Conservation (phyloP, 2,329 filamentous ascomycete species). For the Hysterium pulicare region DNA sequence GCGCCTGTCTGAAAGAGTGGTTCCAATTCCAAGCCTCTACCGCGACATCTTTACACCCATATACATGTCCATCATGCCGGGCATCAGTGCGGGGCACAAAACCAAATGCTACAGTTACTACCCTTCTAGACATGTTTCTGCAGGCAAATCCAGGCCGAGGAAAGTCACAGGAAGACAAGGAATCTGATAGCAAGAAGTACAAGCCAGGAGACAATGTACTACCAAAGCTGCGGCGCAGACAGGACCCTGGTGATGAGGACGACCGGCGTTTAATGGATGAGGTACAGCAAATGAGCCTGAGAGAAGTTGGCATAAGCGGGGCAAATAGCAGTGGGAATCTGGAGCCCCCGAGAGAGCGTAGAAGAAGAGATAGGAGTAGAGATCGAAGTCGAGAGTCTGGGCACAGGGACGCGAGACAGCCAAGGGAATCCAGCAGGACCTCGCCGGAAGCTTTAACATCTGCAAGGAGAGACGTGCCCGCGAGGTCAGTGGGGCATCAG, state of each 20-base stretch:
- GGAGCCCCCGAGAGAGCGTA: conserved; percentile 27
- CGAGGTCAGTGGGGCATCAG: conserved; percentile 77
- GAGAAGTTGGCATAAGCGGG: conserved; percentile 57
- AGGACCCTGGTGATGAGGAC: conserved; percentile 58
- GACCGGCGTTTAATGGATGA: conserved; percentile 69
- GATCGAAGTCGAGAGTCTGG: conserved; percentile 35
- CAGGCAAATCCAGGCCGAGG: conserved; percentile 73
- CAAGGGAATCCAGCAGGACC: conserved; percentile 28
- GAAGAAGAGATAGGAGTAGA: conserved; percentile 35
- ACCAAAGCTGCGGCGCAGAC: conserved; percentile 53
- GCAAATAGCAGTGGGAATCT: conserved; percentile 42
- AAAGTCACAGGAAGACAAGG: conserved; percentile 68
- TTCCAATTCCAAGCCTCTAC: conserved; percentile 73
- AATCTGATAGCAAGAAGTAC: conserved; percentile 72
- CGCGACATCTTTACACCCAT: conserved; percentile 55
- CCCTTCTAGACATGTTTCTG: conserved; percentile 84
- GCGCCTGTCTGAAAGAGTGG: conserved; percentile 93
- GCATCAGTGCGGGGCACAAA: conserved; percentile 80
- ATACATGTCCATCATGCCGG: conserved; percentile 91
- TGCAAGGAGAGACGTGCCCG: conserved; percentile 22
- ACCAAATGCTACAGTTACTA: conserved; percentile 87
- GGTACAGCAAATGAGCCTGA: conserved; percentile 69
- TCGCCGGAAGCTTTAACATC: conserved; percentile 14
- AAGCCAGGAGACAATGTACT: conserved; percentile 78
- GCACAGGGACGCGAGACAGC: conserved; percentile 17